Conservation (phyloP, 768 basidiomycete species). For the Lactarius psammicola region DNA sequence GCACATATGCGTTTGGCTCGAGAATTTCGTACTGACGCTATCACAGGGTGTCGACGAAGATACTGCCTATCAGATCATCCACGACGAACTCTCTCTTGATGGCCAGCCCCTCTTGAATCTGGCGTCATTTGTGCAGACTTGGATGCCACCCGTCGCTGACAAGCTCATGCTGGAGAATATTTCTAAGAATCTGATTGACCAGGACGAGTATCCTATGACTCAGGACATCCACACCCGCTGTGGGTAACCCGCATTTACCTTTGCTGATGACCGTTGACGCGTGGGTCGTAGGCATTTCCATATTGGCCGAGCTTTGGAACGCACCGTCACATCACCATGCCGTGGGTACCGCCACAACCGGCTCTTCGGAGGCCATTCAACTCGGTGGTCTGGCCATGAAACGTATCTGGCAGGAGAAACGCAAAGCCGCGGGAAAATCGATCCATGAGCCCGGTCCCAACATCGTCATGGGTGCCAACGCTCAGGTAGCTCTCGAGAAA, state of each 20-base stretch:
- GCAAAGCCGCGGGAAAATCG: slow-evolving; percentile 62
- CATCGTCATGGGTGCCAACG: slow-evolving; percentile 65
- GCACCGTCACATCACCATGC: slow-evolving; percentile 54
- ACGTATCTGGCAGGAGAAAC: slow-evolving; percentile 64
- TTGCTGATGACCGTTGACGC: slow-evolving; percentile 41
- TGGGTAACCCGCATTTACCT: slow-evolving; percentile 1
- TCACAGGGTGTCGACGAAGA: slow-evolving; percentile 55
- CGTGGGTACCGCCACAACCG: slow-evolving; percentile 69
- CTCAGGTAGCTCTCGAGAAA: slow-evolving; percentile 69
- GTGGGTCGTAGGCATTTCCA: slow-evolving; percentile 46
- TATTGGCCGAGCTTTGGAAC: slow-evolving; percentile 68
- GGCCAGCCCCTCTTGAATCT: slow-evolving; percentile 59
- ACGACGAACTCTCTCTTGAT: slow-evolving; percentile 62
- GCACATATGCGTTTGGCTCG: background rate
- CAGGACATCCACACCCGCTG: slow-evolving; percentile 36
- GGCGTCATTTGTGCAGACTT: slow-evolving; percentile 67
- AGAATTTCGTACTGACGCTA: background rate
- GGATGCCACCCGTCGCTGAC: slow-evolving; percentile 53
- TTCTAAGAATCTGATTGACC: slow-evolving; percentile 65
- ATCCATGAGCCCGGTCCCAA: slow-evolving; percentile 66
- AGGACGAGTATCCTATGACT: slow-evolving; percentile 66
- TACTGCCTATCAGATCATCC: slow-evolving; percentile 52
- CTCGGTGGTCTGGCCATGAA: slow-evolving; percentile 74
- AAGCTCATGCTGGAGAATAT: slow-evolving; percentile 64
- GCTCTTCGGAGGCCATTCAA: slow-evolving; percentile 69